Percentiles rank a stretch among this genome's conserved stretches.
These are phyloP conservation scores for Noccaea bulbosa DNA, from an alignment of 345 rosid species.

Conservation along the genomic window DNA sequence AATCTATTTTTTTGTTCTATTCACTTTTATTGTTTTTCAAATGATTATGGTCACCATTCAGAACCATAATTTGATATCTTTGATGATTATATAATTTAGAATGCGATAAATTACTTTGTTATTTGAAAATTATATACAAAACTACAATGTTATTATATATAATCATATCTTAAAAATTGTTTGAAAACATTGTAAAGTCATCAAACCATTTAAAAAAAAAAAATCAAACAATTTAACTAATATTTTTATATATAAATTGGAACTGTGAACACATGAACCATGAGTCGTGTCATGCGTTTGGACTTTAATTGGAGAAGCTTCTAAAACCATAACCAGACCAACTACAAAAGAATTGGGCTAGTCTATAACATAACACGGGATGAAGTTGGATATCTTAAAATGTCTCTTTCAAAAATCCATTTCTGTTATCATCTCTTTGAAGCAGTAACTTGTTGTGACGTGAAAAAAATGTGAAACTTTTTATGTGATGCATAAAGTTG, in stretches of 20 bases:
- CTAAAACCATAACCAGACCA: not conserved
- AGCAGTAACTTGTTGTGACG: not conserved
- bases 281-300: not conserved
- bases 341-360: slow-evolving; percentile 1
- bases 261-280: not conserved
- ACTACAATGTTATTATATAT: too few species aligned
- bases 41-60: too few species aligned
- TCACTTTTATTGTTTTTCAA: too few species aligned
- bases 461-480: slow-evolving; percentile 29
- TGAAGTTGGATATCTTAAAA: slow-evolving; percentile 15
- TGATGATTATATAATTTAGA: too few species aligned
- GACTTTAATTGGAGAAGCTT: not conserved
- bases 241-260: not conserved
- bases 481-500: slow-evolving; percentile 8
- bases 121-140: too few species aligned
- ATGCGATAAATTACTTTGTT: too few species aligned
- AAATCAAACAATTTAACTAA: not conserved
- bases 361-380: slow-evolving; percentile 16
- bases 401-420: not conserved
- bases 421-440: not conserved
- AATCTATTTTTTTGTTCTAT: too few species aligned
- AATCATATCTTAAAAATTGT: not conserved
- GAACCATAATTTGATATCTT: too few species aligned
- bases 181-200: not conserved
- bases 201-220: not conserved